Percentiles rank a stretch among this genome's conserved stretches.
Conservation (phyloP, 331 rosid species). For the Quercus tomentella region DNA sequence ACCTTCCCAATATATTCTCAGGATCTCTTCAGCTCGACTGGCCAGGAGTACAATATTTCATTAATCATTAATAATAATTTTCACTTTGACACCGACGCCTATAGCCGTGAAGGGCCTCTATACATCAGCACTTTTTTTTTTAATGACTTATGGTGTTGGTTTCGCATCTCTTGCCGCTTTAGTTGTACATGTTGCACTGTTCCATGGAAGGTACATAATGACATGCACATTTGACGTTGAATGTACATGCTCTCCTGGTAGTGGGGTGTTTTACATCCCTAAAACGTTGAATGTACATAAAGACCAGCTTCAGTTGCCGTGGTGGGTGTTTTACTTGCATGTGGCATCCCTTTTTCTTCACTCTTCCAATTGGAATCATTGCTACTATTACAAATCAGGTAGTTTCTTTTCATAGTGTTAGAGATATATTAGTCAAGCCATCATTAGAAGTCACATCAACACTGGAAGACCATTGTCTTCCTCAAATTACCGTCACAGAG, state of each 20-base stretch:
- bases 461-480: too few species aligned
- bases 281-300: neutral
- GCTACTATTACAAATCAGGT: constrained; percentile 90
- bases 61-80: constrained; percentile 63
- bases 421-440: too few species aligned
- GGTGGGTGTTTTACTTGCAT: constrained; percentile 95
- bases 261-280: too few species aligned
- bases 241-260: too few species aligned
- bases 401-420: neutral
- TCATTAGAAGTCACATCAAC: too few species aligned
- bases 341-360: constrained; percentile 69
- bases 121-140: constrained; percentile 63
- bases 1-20: constrained; percentile 72
- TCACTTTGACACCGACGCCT: constrained; percentile 56
- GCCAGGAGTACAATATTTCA: constrained; percentile 54
- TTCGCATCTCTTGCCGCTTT: constrained; percentile 85
- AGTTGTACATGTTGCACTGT: constrained; percentile 73
- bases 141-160: constrained; percentile 76
- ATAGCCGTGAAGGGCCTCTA: constrained; percentile 51
- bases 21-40: constrained; percentile 40
- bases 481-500: too few species aligned
- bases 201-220: constrained; percentile 67
- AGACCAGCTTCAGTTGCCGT: constrained; percentile 76
- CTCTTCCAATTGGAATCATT: constrained; percentile 90
- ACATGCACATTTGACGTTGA: too few species aligned